Evolutionary conservation across 23 red algal species (phyloP), one percentile per base, ranked within the genome.

Genomic region (Gracilaria gracilis): DNA sequence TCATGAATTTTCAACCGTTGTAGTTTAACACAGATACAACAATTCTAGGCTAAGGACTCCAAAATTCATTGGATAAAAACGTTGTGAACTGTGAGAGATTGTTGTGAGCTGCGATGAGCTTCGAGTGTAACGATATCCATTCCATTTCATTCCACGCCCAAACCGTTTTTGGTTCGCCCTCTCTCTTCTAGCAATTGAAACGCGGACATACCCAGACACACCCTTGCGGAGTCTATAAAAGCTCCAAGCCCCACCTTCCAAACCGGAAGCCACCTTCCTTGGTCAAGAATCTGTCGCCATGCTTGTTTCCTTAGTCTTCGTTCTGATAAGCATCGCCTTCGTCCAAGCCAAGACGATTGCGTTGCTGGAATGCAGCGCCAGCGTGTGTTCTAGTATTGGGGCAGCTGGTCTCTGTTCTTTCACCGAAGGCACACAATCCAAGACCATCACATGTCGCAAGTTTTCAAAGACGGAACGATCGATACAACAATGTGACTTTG

Each of bases 391-490:
- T 6, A 2, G 5, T 20, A 2, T 73, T 20, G 67, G 67, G 4
- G 67, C 67, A 23, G 4, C 33, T 12, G 38, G 38, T 24, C 35
- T 73, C 21, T 73, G 67, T 29, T 33, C 33, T 6, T 73, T 73
- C 34, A 73, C 2, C 34, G 33, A 73, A 23, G 33, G 35, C 33
- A 44, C 67, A 23, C 2, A 9, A 1, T 73, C 67, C 1, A 20
- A 7, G 7, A 44, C 38, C 67, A 40, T 73, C 67, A 73, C 67
- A 37, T 73, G 67, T 29, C 35, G 11, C 35, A 6, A 73, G 38
- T 73, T 73, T 24, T 37, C 67, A 8, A n/a, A 73, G 44, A 73
- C 67, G 33, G 33, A 73, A 44, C 35, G 38, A 24, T 73, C 67
- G 4, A 20, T 20, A 15, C 23, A 73, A 44, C 67, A 73, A 29